Evolutionary conservation across 1,284 basidiomycete genomes (phyloP).

Genomic region (Albatrellus sp.): DNA sequence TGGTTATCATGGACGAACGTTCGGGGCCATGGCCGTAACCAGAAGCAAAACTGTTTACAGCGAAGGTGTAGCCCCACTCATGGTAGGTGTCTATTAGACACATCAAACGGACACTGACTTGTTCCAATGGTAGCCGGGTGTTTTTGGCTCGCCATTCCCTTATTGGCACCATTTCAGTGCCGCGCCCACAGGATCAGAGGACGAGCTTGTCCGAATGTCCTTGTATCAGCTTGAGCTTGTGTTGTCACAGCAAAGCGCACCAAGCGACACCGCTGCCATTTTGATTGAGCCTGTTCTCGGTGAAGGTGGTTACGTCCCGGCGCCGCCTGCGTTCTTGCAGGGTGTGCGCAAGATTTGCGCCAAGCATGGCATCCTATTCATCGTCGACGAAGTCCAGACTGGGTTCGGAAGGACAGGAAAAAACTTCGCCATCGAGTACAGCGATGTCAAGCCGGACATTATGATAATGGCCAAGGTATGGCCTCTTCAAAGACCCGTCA

Average conservation of each 20-base stretch:
- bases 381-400: conserved; percentile 83
- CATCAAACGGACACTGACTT: not conserved
- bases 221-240: conserved; percentile 79
- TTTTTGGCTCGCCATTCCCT: conserved; percentile 76
- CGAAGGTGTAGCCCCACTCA: conserved; percentile 66
- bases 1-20: conserved; percentile 80
- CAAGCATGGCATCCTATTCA: conserved; percentile 71
- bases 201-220: conserved; percentile 56
- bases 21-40: conserved; percentile 80
- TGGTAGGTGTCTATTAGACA: conserved; percentile 37
- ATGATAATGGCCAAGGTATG: conserved; percentile 77
- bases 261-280: conserved; percentile 84
- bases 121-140: conserved; percentile 51
- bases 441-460: conserved; percentile 78
- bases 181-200: conserved; percentile 45
- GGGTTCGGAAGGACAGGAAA: conserved; percentile 88
- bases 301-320: conserved; percentile 90
- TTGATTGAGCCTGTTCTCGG: conserved; percentile 88
- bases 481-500: not conserved
- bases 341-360: conserved; percentile 81
- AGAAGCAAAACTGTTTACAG: conserved; percentile 87
- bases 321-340: conserved; percentile 69
- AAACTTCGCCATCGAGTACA: conserved; percentile 72
- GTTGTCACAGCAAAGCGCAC: conserved; percentile 75
- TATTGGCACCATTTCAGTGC: conserved; percentile 87